Percentiles rank a stretch among this genome's conserved stretches.
These are phyloP conservation scores for Lotmaria passim DNA, from an alignment of 208 protist genomes.

Conservation along the genomic window DNA sequence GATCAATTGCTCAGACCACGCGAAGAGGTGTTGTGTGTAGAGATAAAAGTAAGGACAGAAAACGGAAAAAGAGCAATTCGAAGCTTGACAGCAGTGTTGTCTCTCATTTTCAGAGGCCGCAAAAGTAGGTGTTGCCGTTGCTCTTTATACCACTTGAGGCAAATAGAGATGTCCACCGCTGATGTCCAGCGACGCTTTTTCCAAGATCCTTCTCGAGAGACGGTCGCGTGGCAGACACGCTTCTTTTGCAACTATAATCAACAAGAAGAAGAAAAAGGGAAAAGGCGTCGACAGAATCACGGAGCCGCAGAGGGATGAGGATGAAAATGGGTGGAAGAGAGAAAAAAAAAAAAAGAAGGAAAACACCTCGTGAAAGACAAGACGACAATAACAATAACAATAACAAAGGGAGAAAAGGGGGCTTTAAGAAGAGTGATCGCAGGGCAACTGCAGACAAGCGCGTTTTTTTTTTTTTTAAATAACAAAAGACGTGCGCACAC, in stretches of 20 bases:
- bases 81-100: not conserved
- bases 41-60: not conserved
- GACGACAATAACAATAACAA: constrained; percentile 7
- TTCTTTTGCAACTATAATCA: too few relatives aligned
- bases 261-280: too few relatives aligned
- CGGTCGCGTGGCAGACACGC: too few relatives aligned
- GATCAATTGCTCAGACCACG: not conserved
- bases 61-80: not conserved
- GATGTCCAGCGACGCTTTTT: too few relatives aligned
- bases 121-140: not conserved
- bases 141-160: constrained; percentile 8
- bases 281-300: too few relatives aligned
- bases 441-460: not conserved
- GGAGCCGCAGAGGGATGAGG: too few relatives aligned
- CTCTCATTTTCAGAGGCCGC: too few relatives aligned
- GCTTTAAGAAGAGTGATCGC: not conserved
- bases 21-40: not conserved
- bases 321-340: too few relatives aligned
- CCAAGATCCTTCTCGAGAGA: too few relatives aligned
- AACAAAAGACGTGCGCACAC: constrained; percentile 3
- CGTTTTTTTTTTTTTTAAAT: too few relatives aligned
- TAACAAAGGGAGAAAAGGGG: constrained; percentile 1
- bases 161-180: too few relatives aligned
- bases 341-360: constrained; percentile 22
- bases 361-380: too few relatives aligned